Conservation (phyloP, 1,284 basidiomycete genomes). For the Bjerkandera adusta region DNA sequence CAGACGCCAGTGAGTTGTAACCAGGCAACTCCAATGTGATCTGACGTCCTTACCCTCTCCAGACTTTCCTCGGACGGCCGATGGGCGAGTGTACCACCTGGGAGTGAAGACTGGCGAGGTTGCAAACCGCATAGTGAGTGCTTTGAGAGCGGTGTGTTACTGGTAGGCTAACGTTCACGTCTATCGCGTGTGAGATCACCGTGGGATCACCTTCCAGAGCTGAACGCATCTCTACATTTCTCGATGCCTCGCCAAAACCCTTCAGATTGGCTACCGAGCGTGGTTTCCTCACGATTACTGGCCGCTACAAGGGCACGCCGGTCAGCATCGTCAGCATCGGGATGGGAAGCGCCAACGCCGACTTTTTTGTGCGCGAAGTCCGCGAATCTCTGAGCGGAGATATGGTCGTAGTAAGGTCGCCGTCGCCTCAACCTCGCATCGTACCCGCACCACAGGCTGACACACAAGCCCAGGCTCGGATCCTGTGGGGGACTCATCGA, state of each 20-base stretch:
- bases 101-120: constrained; percentile 73
- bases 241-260: constrained; percentile 57
- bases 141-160: constrained; percentile 1
- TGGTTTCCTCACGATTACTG: constrained; percentile 81
- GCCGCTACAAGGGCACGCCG: constrained; percentile 66
- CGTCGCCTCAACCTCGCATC: constrained; percentile 1
- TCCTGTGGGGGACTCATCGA: constrained; percentile 78
- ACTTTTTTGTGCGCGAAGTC: constrained; percentile 83
- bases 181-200: constrained; percentile 51
- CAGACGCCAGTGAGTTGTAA: constrained; percentile 54
- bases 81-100: constrained; percentile 76
- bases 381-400: constrained; percentile 78
- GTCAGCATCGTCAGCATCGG: constrained; percentile 79
- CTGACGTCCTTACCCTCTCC: constrained; percentile 11
- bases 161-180: background rate
- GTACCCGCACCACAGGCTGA: background rate
- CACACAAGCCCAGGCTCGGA: constrained; percentile 50
- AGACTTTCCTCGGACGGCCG: constrained; percentile 76
- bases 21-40: constrained; percentile 1
- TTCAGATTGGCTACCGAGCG: constrained; percentile 72
- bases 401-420: constrained; percentile 71
- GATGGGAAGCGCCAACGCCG: constrained; percentile 80
- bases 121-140: constrained; percentile 74
- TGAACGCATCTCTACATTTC: constrained; percentile 50
- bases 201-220: constrained; percentile 77